Base-by-base conservation (phyloP, 257 asterid genomes). In the Orobanche coerulescens region DNA sequence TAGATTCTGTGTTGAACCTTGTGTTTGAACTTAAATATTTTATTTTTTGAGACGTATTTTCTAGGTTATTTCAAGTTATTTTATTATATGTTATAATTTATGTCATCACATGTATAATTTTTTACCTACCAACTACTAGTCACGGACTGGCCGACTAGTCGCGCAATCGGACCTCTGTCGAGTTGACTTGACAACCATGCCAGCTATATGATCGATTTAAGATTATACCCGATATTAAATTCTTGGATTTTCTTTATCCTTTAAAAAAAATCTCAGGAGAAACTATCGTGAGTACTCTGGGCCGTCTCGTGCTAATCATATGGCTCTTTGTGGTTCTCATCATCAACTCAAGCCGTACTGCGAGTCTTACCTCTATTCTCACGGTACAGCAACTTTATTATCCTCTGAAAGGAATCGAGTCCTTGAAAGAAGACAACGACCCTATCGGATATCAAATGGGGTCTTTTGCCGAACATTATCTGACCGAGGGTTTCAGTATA, bases 271-370 rank as follows among this genome's bases (percentile, higher is more conserved):
- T 24, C 48, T 69, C 81, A 83, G 90, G 74, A 14, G 90, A 83
- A 73, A 80, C 63, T 18, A 80, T 84, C 0, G 75, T 76, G 64
- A 78, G 87, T 49, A 78, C 81, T 5, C 79, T 78, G 0, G 90
- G 83, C 5, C 87, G 90, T n/a, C 26, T 61, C 3, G 90, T 83
- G 52, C 81, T 83, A 58, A 50, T 83, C 62, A 58, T 78, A 64
- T 83, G 90, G 90, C 87, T 83, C 14, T 83, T 83, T 31, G 87
- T 83, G 60, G 90, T 83, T 20, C 78, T 83, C 49, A 80, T 83
- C 39, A 78, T 83, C 26, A 83, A 83, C 78, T 83, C 90, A 0
- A 83, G 87, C 46, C 80, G 80, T 53, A 83, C 87, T 1, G 90
- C 90, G 1, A 83, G 83, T 63, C 62, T 83, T 71, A 83, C 87